Base-by-base conservation (phyloP, 164 flowering plant species). In the Echeveria elegans region DNA sequence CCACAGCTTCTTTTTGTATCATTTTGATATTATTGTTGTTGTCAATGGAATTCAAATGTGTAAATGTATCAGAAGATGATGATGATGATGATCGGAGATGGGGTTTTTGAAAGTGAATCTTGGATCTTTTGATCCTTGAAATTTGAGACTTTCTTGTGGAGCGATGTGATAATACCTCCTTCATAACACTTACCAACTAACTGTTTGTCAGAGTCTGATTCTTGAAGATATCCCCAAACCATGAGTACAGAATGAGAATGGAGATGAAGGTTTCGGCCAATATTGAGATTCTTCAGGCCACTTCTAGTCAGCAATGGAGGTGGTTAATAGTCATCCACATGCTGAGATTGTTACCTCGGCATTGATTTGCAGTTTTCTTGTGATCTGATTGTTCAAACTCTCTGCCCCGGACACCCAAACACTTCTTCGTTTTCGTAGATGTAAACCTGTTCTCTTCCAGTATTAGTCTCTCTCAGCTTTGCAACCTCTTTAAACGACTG, bases 301-400 rank as follows among this genome's bases (percentile, higher is more conserved):
- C 97, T 88, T 3, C 85, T 79, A 50, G 78, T 80, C 88, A 90
- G 68, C 45, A 90, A 66, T 5, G 86, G 86, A 7, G 97, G 96
- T 61, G 95, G 95, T 88, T 38, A 72, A 36, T 32, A 90, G 76
- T 47, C 95, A 81, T 37, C 97, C 97, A 69, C 94, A 81, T 4
- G 95, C 86, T 23, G 89, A 86, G 58, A 90, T 70, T 36, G 95
- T 84, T 34, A 77, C 75, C 72, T 82, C 84, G 8, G 97, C 92
- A 18, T 79, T 79, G 58, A 90, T 81, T 10, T 75, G 82, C 45
- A 90, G 66, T 61, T 63, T 78, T 71, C 48, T 80, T n/a, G 66
- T 72, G 45, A 79, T 73, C 18, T 73, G 77, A 26, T 68, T 45
- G 65, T 69, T 81, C 15, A 69, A 16, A 31, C 69, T 9, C 63